These are phyloP conservation scores for Amphibolis antarctica DNA, from an alignment of 106 monocot genomes.

Conservation along the genomic window DNA sequence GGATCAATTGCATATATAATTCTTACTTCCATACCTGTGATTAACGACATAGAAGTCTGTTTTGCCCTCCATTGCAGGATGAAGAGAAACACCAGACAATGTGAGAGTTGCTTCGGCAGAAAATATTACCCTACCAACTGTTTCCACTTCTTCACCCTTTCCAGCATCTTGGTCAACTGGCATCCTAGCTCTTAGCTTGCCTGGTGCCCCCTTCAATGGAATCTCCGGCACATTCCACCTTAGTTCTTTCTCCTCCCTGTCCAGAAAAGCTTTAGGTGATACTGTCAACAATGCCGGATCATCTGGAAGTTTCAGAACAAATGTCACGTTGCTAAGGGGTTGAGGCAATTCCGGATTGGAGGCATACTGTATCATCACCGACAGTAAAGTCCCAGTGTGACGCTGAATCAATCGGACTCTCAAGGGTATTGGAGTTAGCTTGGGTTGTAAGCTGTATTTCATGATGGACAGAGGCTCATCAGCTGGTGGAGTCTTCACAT, in stretches of 20 bases:
- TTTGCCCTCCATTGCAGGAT: constrained; percentile 54
- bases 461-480: constrained; percentile 65
- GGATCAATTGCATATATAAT: constrained; percentile 65
- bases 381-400: constrained; percentile 69
- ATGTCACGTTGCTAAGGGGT: constrained; percentile 63
- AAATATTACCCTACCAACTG: constrained; percentile 59
- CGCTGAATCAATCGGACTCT: constrained; percentile 79
- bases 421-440: constrained; percentile 64
- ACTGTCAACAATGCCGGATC: constrained; percentile 82
- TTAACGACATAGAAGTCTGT: constrained; percentile 53
- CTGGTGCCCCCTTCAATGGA: constrained; percentile 55
- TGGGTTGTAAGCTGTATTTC: constrained; percentile 73
- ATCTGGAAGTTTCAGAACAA: constrained; percentile 78
- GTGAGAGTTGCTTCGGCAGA: constrained; percentile 39
- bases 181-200: constrained; percentile 68
- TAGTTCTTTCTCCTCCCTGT: constrained; percentile 54
- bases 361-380: constrained; percentile 89
- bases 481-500: constrained; percentile 50
- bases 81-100: constrained; percentile 58
- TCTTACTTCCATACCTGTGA: constrained; percentile 63
- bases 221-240: constrained; percentile 75
- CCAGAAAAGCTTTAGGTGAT: constrained; percentile 73
- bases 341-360: constrained; percentile 54
- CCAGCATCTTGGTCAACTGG: constrained; percentile 70
- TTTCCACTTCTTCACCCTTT: constrained; percentile 54